phyloP scores from a whole-genome alignment of 805 yeast genomes.

The Cyberlindnera suaveolens region DNA sequence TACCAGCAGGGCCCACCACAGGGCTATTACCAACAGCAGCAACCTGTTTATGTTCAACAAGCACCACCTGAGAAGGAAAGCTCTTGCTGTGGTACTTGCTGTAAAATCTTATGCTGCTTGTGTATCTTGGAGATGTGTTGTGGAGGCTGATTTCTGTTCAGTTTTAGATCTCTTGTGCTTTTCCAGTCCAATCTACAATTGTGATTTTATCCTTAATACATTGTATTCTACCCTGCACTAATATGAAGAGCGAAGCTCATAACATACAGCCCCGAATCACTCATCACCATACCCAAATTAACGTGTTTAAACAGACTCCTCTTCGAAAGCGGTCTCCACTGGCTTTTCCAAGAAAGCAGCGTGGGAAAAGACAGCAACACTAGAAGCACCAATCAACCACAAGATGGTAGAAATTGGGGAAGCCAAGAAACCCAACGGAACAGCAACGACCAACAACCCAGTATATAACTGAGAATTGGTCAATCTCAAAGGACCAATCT shows the following conservation, averaged over 20 bases:
- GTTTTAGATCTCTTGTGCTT: too few species aligned
- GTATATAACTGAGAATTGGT: conserved; percentile 82
- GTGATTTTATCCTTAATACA: too few species aligned
- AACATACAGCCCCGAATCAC: too few species aligned
- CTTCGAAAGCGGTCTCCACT: conserved; percentile 89
- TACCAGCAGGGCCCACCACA: conserved; percentile 19
- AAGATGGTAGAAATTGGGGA: conserved; percentile 84
- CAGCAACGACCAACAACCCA: conserved; percentile 64
- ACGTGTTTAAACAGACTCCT: conserved; percentile 35
- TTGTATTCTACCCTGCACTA: too few species aligned
- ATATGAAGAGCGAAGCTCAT: too few species aligned
- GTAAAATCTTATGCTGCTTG: conserved; percentile 19
- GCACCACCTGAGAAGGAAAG: conserved; percentile 15
- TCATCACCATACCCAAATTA: neutral
- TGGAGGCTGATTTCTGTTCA: neutral
- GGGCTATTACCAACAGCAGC: conserved; percentile 25
- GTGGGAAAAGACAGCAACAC: conserved; percentile 72
- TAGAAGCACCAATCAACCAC: conserved; percentile 89
- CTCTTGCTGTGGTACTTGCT: conserved; percentile 13
- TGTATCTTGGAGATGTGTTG: conserved; percentile 17
- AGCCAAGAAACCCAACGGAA: conserved; percentile 82
- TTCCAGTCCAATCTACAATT: too few species aligned
- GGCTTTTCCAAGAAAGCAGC: conserved; percentile 94
- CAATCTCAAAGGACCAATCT: conserved; percentile 58
- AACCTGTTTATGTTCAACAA: conserved; percentile 22